Evolutionary conservation across 192 early-diverging fungal genomes (phyloP).

Genomic region (Mortierella claussenii): DNA sequence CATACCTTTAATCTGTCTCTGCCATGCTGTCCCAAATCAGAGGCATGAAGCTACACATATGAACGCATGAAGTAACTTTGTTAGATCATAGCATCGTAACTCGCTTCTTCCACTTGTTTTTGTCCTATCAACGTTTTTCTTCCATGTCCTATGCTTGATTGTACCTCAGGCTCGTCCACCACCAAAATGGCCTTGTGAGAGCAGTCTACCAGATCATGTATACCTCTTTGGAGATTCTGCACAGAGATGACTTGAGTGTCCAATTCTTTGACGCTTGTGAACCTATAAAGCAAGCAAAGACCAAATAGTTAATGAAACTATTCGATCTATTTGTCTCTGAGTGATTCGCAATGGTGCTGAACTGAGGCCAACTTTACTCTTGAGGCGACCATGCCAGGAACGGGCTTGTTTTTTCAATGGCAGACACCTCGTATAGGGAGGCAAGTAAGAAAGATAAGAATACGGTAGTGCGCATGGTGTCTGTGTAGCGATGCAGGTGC

Average conservation of each 20-base stretch:
- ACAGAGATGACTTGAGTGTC: slow-evolving; percentile 39
- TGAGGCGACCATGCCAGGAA: slow-evolving; percentile 49
- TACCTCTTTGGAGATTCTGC: slow-evolving; percentile 30
- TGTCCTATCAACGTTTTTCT: not conserved
- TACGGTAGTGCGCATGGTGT: slow-evolving; percentile 32
- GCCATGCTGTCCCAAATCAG: slow-evolving; percentile 36
- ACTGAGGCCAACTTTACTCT: slow-evolving; percentile 16
- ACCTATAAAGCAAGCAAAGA: slow-evolving; percentile 8
- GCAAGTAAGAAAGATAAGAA: slow-evolving; percentile 30
- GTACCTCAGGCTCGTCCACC: slow-evolving; percentile 44
- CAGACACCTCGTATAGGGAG: slow-evolving; percentile 44
- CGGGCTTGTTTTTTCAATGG: slow-evolving; percentile 38
- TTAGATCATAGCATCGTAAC: not conserved
- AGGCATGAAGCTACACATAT: slow-evolving; percentile 35
- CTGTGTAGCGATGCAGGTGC: not conserved
- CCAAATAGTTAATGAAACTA: not conserved
- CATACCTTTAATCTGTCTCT: slow-evolving; percentile 38
- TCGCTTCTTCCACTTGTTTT: not conserved
- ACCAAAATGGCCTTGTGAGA: slow-evolving; percentile 47
- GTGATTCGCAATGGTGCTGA: not conserved
- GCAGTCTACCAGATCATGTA: slow-evolving; percentile 38
- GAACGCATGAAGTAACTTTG: not conserved
- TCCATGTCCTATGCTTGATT: not conserved
- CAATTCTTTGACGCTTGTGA: slow-evolving; percentile 10
- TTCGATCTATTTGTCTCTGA: not conserved